Evolutionary conservation across 345 rosid species (phyloP), one percentile per base, ranked within the genome.

Genomic region (Raphanus sativus): DNA sequence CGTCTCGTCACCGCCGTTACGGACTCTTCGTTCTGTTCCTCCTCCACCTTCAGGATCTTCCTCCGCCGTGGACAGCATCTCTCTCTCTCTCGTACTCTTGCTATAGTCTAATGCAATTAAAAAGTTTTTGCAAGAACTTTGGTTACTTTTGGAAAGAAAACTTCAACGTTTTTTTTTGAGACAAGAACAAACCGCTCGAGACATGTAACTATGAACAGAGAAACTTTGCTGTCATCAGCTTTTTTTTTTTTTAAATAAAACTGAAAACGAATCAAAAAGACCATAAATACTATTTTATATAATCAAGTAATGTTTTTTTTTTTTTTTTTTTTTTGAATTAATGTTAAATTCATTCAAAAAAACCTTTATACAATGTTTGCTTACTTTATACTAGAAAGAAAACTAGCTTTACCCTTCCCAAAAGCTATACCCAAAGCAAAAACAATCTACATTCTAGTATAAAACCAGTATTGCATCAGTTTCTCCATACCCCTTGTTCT

Each of bases 21-120:
- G 24, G 56, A 58, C 55, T 54, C 68, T 61, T 50, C 8, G 59
- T 30, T 62, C 48, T 63, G 11, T 17, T 16, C 28, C 28, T 62
- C 69, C 70, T 52, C 4, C n/a, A n/a, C n/a, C 21, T 79, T 68
- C 70, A 67, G 48, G 65, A 60, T 78, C 70, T 2, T 62, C 77
- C 48, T 61, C 74, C 24, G 72, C 67, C 33, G 36, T 10, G 12
- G 81, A 67, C 36, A 60, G 16, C 73, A 59, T 72, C 40, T 65
- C 59, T 71, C 16, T 28, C 12, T 28, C 10, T 1, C 28, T 8
- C 12, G 30, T 1, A 9, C 58, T 30, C 5, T 26, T 26, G 56
- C 64, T 64, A 34, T 63, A 34, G 28, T 29, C 10, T 64, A 64
- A 64, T 2, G 6, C 40, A 62, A 62, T 4, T n/a, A 26, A 59